Evolutionary conservation across 2,329 filamentous ascomycete species (phyloP), one percentile per base, ranked within the genome.

Genomic region (Monilinia fructicola): DNA sequence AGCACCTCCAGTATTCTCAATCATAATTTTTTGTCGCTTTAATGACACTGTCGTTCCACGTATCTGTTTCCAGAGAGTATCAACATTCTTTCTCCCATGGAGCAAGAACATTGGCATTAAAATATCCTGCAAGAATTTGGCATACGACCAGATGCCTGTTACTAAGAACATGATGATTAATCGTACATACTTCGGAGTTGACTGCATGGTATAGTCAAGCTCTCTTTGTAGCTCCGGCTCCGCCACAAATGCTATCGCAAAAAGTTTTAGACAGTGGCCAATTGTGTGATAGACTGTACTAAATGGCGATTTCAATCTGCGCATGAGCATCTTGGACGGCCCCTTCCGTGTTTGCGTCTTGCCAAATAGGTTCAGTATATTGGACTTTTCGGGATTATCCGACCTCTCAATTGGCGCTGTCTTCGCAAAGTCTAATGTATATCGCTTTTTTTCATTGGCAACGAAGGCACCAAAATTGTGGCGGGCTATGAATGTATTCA

Each of bases 1-100:
- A 0, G 78, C 78, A 0, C 82, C 81, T 11, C 82, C 80, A 14
- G 80, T 76, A 66, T 78, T 79, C 66, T 81, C 78, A 42, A 85
- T 79, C n/a, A 81, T 70, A 58, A 82, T 75, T 46, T 80, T 76
- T 65, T 79, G 63, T 28, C 53, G 40, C 59, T 67, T 67, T 21
- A 54, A 61, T n/a, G 48, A 66, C 21, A 61, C 54, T 26, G 44
- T 60, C 9, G 53, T 66, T 5, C 66, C 63, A 40, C 40, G 31
- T 59, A 65, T 65, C 31, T 65, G 42, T 67, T 66, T 50, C 56
- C 40, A 53, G 42, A 53, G 54, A 40, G 16, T 52, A 3, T 56
- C 38, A 16, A 66, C 21, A 58, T 66, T 59, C 52, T 66, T 65
- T 64, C 82, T 69, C 67, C 75, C 74, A 69, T 79, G 73, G 55